Percentiles rank a stretch among this genome's conserved stretches.
Conservation (phyloP, 345 rosid species). For the Eucalyptus regnans region DNA sequence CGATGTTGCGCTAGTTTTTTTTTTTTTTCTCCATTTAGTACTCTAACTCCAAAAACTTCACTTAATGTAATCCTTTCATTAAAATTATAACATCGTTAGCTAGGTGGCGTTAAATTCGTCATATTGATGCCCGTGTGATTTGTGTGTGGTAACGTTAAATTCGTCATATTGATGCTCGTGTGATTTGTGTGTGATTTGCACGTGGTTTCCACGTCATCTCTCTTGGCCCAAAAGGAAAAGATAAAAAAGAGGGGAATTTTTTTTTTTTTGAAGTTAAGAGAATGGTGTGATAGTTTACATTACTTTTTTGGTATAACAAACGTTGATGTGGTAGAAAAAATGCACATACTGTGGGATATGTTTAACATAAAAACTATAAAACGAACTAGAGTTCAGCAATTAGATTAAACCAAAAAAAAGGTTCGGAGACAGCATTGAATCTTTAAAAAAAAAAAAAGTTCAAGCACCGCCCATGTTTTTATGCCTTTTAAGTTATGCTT, state of each 20-base stretch:
- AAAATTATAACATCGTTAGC: neutral
- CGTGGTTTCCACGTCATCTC: neutral
- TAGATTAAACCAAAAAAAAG: neutral
- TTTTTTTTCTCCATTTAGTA: neutral
- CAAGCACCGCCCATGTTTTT: neutral
- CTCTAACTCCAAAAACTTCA: neutral
- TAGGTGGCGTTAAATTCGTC: neutral
- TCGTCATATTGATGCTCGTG: too few relatives aligned
- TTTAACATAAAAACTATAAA: neutral
- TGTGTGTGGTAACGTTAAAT: too few relatives aligned
- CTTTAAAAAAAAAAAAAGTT: neutral
- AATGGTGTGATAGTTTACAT: neutral
- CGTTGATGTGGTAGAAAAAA: neutral
- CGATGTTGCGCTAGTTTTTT: neutral
- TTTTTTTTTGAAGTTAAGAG: neutral
- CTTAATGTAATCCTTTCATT: neutral
- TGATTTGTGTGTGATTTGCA: too few relatives aligned
- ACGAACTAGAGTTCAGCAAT: neutral
- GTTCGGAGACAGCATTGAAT: neutral
- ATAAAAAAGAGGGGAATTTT: neutral
- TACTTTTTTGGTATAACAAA: neutral
- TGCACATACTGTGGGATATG: neutral
- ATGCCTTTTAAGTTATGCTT: neutral
- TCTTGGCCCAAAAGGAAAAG: neutral
- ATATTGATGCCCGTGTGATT: rapidly evolving